A percentile compares a stretch with the other conserved stretches of the same genome.
Evolutionary conservation across 169 alveolate genomes (phyloP).

Genomic region (Eimeria tenella): DNA sequence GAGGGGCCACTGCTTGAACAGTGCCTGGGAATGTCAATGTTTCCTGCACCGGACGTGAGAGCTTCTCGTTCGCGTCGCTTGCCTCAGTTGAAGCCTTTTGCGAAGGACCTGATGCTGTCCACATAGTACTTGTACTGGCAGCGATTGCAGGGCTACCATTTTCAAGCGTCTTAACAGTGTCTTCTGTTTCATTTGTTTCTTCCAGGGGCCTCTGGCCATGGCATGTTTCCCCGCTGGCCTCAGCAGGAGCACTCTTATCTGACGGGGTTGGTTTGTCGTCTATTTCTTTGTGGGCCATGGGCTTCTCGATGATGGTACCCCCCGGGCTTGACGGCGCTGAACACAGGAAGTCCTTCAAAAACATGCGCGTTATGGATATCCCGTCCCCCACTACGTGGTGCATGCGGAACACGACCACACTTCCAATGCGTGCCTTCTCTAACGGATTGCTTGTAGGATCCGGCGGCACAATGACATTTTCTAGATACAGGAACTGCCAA

Average conservation of each 20-base stretch:
- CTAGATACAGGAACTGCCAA: conserved; percentile 69
- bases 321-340: conserved; percentile 35
- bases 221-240: background rate
- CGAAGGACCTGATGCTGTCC: conserved; percentile 19
- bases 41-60: background rate
- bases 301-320: conserved; percentile 4
- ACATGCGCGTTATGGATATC: conserved; percentile 68
- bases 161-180: background rate
- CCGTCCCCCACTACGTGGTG: conserved; percentile 77
- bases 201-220: too few species aligned
- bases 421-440: conserved; percentile 35
- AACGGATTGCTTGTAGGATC: background rate
- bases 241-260: background rate
- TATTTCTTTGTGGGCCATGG: background rate
- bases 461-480: conserved; percentile 49
- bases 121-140: conserved; percentile 42
- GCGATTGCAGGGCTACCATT: conserved; percentile 33
- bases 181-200: background rate
- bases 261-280: background rate
- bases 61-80: background rate
- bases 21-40: background rate
- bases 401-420: conserved; percentile 66
- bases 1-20: background rate
- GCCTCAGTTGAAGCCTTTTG: conserved; percentile 19
- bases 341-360: conserved; percentile 55